These are phyloP conservation scores for Didymella glomerata DNA, from an alignment of 2,329 filamentous ascomycete species.

Conservation along the genomic window DNA sequence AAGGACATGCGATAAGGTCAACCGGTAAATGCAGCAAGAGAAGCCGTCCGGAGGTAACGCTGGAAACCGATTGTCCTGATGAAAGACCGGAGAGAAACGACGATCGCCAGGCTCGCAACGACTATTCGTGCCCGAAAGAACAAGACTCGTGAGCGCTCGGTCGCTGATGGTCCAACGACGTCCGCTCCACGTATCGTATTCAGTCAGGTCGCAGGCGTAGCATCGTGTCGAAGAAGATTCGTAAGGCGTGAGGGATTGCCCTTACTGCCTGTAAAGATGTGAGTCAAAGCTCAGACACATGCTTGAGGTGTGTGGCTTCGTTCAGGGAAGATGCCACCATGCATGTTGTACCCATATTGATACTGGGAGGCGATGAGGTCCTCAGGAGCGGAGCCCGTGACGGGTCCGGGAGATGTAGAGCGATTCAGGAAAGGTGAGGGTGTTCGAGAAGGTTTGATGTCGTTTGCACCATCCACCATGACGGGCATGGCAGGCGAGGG, in stretches of 20 bases:
- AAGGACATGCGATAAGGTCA: slow-evolving; percentile 45
- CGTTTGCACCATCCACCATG: slow-evolving; percentile 53
- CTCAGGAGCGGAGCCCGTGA: slow-evolving; percentile 51
- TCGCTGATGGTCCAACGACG: slow-evolving; percentile 30
- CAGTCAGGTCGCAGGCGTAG: slow-evolving; percentile 46
- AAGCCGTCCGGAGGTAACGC: slow-evolving; percentile 42
- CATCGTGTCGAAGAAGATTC: slow-evolving; percentile 50
- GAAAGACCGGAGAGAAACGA: slow-evolving; percentile 28
- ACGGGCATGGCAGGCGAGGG: slow-evolving; percentile 45
- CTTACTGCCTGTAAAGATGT: slow-evolving; percentile 18
- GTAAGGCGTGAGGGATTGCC: slow-evolving; percentile 32
- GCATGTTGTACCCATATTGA: slow-evolving; percentile 53
- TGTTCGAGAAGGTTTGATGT: slow-evolving; percentile 39
- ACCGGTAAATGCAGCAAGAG: slow-evolving; percentile 47
- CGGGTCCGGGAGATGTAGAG: slow-evolving; percentile 55
- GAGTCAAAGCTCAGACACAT: slow-evolving; percentile 40
- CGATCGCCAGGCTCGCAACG: slow-evolving; percentile 35
- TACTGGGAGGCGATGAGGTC: slow-evolving; percentile 54
- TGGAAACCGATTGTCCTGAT: slow-evolving; percentile 28
- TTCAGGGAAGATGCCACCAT: slow-evolving; percentile 57
- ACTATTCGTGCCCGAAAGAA: slow-evolving; percentile 43
- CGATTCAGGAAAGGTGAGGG: slow-evolving; percentile 50
- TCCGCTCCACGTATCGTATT: slow-evolving; percentile 48
- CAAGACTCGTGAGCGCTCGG: slow-evolving; percentile 48
- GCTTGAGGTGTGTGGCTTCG: slow-evolving; percentile 56